Conservation (phyloP, 495 filamentous ascomycete genomes). For the Xylaria sp. region DNA sequence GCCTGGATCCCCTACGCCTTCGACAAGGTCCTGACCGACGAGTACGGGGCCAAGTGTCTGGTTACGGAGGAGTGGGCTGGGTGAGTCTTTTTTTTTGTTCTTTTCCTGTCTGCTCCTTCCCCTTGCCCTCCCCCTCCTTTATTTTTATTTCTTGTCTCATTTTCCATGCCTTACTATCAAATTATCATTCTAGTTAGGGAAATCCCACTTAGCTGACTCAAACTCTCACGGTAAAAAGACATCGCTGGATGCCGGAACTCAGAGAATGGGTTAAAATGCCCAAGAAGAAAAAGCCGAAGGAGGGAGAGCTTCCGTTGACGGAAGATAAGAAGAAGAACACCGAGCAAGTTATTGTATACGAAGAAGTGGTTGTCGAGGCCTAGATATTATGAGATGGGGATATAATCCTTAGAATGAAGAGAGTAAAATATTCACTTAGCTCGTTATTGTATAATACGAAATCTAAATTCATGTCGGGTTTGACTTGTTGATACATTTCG, state of each 20-base stretch:
- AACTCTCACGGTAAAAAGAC: slow-evolving; percentile 37
- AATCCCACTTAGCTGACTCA: slow-evolving; percentile 25
- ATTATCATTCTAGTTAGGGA: background rate
- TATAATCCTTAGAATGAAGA: background rate
- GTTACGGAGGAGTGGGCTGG: slow-evolving; percentile 68
- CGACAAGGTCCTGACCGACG: slow-evolving; percentile 71
- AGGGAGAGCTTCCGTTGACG: slow-evolving; percentile 25
- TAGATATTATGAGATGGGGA: background rate
- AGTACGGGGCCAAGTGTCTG: slow-evolving; percentile 75
- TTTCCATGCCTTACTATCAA: background rate
- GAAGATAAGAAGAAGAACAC: slow-evolving; percentile 39
- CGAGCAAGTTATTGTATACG: slow-evolving; percentile 35
- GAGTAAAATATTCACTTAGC: background rate
- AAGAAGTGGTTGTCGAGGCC: slow-evolving; percentile 39
- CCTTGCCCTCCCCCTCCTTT: background rate
- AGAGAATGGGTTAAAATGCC: slow-evolving; percentile 59
- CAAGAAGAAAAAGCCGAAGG: slow-evolving; percentile 15
- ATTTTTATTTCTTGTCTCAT: background rate
- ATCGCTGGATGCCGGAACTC: slow-evolving; percentile 51
- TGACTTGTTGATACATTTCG: background rate
- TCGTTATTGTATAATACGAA: background rate
- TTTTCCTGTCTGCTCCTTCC: background rate
- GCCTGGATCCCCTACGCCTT: slow-evolving; percentile 81
- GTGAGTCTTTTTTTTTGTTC: slow-evolving; percentile 50
- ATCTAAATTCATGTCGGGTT: background rate